Conservation (phyloP, 108 stramenopile species). For the Pseudonitzschia multiseries region DNA sequence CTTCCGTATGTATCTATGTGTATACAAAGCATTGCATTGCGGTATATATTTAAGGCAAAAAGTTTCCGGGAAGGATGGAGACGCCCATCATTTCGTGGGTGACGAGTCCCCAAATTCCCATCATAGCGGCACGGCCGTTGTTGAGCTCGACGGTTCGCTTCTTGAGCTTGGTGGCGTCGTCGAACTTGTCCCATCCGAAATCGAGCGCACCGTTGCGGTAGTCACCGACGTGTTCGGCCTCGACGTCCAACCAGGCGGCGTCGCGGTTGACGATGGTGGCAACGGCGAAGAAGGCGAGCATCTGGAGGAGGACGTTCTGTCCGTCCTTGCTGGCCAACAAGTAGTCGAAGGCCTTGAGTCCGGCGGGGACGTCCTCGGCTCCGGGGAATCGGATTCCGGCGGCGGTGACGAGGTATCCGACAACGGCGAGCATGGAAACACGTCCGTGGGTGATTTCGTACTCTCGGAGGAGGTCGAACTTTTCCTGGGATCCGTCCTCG, state of each 20-base stretch:
- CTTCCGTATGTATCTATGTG: too few species aligned
- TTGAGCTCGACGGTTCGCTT: slow-evolving; percentile 92
- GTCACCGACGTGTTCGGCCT: slow-evolving; percentile 66
- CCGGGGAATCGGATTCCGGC: slow-evolving; percentile 62
- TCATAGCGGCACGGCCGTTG: slow-evolving; percentile 90
- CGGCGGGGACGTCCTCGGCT: slow-evolving; percentile 45
- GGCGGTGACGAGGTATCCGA: slow-evolving; percentile 68
- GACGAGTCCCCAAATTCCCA: slow-evolving; percentile 86
- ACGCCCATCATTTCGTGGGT: slow-evolving; percentile 68
- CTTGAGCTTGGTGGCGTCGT: slow-evolving; percentile 58
- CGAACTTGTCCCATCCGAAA: slow-evolving; percentile 74
- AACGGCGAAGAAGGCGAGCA: slow-evolving; percentile 43
- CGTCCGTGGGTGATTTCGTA: slow-evolving; percentile 78
- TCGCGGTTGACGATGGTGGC: slow-evolving; percentile 53
- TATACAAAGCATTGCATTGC: not conserved
- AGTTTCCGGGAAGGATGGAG: slow-evolving; percentile 41
- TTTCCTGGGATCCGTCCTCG: slow-evolving; percentile 49
- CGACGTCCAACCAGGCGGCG: slow-evolving; percentile 34
- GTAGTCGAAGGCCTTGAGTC: slow-evolving; percentile 45
- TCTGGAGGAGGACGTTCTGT: slow-evolving; percentile 41
- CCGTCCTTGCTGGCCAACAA: slow-evolving; percentile 38
- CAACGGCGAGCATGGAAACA: slow-evolving; percentile 77
- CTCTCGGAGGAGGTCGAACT: slow-evolving; percentile 55
- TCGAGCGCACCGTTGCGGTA: slow-evolving; percentile 70
- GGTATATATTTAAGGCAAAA: slow-evolving; percentile 21